phyloP scores from a whole-genome alignment of 768 basidiomycete species.

The Lactarius indigo region DNA sequence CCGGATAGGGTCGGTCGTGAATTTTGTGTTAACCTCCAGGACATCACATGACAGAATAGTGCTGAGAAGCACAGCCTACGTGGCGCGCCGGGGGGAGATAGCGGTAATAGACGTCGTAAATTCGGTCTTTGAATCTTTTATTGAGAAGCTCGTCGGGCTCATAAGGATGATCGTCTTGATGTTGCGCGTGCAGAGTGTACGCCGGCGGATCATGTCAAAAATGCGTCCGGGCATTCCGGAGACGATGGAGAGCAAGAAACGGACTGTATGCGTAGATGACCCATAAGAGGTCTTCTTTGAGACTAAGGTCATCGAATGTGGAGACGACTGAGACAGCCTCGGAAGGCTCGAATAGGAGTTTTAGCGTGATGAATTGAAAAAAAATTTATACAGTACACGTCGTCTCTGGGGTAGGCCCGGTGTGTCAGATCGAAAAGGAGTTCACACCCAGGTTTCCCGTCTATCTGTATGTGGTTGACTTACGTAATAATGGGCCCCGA shows the following conservation, averaged over 20 bases:
- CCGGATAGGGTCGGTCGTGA: constrained; percentile 98
- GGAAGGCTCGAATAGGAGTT: constrained; percentile 94
- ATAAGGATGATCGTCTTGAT: constrained; percentile 96
- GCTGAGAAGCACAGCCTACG: constrained; percentile 94
- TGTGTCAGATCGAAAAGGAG: too few relatives aligned
- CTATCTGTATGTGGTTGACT: too few relatives aligned
- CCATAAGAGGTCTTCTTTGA: constrained; percentile 93
- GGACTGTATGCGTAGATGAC: constrained; percentile 98
- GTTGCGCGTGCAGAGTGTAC: constrained; percentile 89
- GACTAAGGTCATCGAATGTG: constrained; percentile 83
- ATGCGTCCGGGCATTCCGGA: constrained; percentile 97
- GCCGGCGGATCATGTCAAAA: constrained; percentile 97
- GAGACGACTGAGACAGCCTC: constrained; percentile 87
- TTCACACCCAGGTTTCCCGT: too few relatives aligned
- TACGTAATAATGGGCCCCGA: too few relatives aligned
- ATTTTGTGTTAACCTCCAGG: constrained; percentile 98
- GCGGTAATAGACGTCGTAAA: constrained; percentile 97
- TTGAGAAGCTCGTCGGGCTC: constrained; percentile 96
- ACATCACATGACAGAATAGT: constrained; percentile 97
- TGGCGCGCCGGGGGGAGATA: constrained; percentile 96
- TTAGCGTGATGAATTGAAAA: constrained; percentile 40
- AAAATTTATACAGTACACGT: constrained; percentile 47
- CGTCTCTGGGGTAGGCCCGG: constrained; percentile 87
- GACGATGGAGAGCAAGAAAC: constrained; percentile 57
- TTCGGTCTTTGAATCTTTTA: constrained; percentile 99